Evolutionary conservation across 495 filamentous ascomycete genomes (phyloP), one percentile per base, ranked within the genome.

Genomic region (Aspergillus kassunensis): DNA sequence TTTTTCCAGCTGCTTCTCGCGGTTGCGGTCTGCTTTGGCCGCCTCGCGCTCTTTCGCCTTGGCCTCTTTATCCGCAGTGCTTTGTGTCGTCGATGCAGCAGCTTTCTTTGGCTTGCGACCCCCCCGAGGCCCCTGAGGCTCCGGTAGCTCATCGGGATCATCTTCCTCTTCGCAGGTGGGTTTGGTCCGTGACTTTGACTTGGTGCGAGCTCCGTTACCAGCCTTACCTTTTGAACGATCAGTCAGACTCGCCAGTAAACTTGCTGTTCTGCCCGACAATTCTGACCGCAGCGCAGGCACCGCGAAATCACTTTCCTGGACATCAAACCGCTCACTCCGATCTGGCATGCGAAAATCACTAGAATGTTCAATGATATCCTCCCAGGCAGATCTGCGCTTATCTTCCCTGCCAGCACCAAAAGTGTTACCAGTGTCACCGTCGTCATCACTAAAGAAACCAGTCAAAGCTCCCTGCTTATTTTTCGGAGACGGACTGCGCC

Each of bases 1-100:
- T 62, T 72, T 81, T 29, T 78, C 72, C 0, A 62, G 56, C 47
- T 77, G 67, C 13, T 68, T 67, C 11, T 75, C 72, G 16, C 55
- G 65, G 53, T 70, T 77, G 72, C 62, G 81, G 63, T 51, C 62
- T 18, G 49, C 67, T 60, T 67, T 82, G 67, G 47, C 70, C 19
- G 64, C 69, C 44, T 69, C 70, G 33, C 74, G 73, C 33, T 82
- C 80, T 61, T 66, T 75, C 13, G 73, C 74, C 29, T 82, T 81
- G 0, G 77, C 81, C 33, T 85, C 82, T 53, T 76, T 78, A 16
- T 77, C 71, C 39, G 63, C 67, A 0, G 60, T 59, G 16, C 65
- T 70, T 13, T 56, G 57, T 35, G 73, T 75, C 10, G 55, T 55
- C 15, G 72, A 55, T 24, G 64, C 70, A 42, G 33, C 19, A 2